Base-by-base conservation (phyloP, 1,139 yeast genomes). In the Debaryomyces sp. region DNA sequence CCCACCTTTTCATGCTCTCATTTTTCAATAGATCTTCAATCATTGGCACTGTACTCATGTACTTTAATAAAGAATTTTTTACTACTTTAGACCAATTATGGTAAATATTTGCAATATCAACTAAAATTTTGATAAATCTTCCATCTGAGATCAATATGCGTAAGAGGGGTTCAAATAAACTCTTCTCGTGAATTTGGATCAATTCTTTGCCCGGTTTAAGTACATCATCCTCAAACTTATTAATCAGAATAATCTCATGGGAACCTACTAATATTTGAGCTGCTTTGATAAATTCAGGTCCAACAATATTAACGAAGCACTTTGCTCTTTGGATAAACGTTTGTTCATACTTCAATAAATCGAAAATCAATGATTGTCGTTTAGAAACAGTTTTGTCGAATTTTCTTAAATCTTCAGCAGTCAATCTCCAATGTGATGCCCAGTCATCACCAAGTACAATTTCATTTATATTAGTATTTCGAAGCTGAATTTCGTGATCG, bases 311-410 rank as follows among this genome's bases (percentile, higher is more conserved):
- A 3, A 87, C 74, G 50, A 89, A 85, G 6, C 88, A 82, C 54
- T 77, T 75, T 2, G 92, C 85, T 59, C 90, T 78, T 48, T 81
- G 83, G 26, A 89, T 78, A 50, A 87, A 87, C n/a, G 83, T 80
- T 56, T 87, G 91, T 55, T 89, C 96, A 46, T 85, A 81, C 49
- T 85, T 76, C 30, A 90, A 80, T 42, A 89, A 68, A 61, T 90
- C 96, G 64, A 87, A 92, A 5, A 89, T 80, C 44, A 85, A 83
- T 46, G 89, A 86, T 62, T 90, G 96, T 35, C 85, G 76, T 59
- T 83, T 84, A 9, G 86, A 74, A 45, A 82, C 81, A 9, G 69
- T 70, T 26, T 80, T 81, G 49, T 81, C 86, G 12, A 84, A 70
- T 34, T 75, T 80, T 10, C 75, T 68, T 32, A 87, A 61, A 44